Percentiles rank a stretch among this genome's conserved stretches.
phyloP scores from a whole-genome alignment of 1,284 basidiomycete species.

The Meira miltonrushii region DNA sequence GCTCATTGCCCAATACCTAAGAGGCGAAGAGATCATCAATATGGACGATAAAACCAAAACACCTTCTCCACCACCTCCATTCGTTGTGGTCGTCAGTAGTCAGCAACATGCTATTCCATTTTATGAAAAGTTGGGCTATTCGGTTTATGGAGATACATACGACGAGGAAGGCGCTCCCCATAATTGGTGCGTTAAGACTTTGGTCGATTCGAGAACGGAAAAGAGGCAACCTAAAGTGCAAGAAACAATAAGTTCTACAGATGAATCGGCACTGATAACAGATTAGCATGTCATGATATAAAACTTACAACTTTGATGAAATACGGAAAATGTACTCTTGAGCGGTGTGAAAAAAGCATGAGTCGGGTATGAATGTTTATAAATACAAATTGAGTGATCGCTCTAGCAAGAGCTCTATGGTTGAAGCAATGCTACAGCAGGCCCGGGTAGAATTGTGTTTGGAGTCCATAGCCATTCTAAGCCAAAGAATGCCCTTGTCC shows the following conservation, averaged over 20 bases:
- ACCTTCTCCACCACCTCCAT: background rate
- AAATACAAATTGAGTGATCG: background rate
- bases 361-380: background rate
- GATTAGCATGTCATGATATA: too few relatives aligned
- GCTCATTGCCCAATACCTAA: background rate
- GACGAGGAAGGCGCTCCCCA: conserved; percentile 17
- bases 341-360: background rate
- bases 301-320: too few relatives aligned
- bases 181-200: conserved; percentile 7
- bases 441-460: background rate
- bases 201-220: conserved; percentile 1
- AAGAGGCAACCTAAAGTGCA: background rate
- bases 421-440: background rate
- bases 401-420: background rate
- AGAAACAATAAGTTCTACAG: background rate
- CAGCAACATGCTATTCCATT: conserved; percentile 10
- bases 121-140: conserved; percentile 8
- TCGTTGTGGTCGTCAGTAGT: conserved; percentile 11
- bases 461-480: conserved; percentile 2
- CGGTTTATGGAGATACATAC: conserved; percentile 10
- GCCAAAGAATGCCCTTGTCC: conserved; percentile 4
- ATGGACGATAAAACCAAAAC: background rate
- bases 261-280: too few relatives aligned
- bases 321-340: background rate
- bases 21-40: background rate